Base-by-base conservation (phyloP, 2,329 filamentous ascomycete species). In the Cladophialophora exuberans region DNA sequence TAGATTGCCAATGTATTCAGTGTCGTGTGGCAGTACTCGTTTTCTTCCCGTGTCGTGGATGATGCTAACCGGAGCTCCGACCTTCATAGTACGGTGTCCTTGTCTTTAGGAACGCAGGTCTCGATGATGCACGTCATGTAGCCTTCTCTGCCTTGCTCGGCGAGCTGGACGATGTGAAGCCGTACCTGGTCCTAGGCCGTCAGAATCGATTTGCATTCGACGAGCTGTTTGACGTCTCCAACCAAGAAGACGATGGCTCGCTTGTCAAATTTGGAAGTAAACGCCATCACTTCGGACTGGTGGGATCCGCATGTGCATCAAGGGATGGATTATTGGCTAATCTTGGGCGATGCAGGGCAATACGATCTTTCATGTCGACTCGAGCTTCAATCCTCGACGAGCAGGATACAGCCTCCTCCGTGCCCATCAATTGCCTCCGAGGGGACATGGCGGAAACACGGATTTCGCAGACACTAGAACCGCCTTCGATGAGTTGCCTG, bases 181-280 rank as follows among this genome's bases (percentile, higher is more conserved):
- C 76, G 1, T 83, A 79, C 67, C 68, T 77, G 6, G 68, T 67
- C 1, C 70, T 68, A 0, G 79, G 76, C 13, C 74, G 78, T 38
- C 73, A 74, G 61, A 72, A 76, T 54, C 76, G 80, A 17, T 76
- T 80, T 57, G 62, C 67, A 1, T 73, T 77, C 56, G 69, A 74
- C 36, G 77, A 83, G 64, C 73, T 85, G 1, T 84, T 84, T 64
- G 82, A 85, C 60, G 80, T 80, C 0, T 73, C 78, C 47, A 85
- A 85, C 65, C 68, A 83, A 10, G 74, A 81, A 44, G 71, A 72
- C 1, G 73, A 81, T 36, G 76, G 76, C 39, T 66, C 67, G 1
- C 61, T 79, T 1, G 69, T 79, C n/a, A 67, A 73, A 30, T 60
- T 72, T 3, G 69, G 73, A 47, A 71, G 69, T 49, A 69, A 73